Evolutionary conservation across 202 grass and related monocot species (phyloP), one percentile per base, ranked within the genome.

Genomic region (Tripidium arundinaceum): DNA sequence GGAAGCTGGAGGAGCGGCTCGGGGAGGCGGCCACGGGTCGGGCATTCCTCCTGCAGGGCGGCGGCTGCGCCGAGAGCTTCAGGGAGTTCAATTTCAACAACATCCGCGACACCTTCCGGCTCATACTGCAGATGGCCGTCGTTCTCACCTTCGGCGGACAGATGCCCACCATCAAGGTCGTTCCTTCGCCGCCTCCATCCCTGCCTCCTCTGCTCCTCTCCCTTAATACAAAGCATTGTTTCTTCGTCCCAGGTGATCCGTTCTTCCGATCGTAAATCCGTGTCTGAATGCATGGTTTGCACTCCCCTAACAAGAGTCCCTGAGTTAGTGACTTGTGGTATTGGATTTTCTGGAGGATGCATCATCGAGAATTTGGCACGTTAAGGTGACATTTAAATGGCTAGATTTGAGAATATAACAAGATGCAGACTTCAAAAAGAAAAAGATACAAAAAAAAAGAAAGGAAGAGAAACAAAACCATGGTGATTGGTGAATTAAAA

Each of bases 121-220:
- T 97, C 38, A 75, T 97, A 19, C 86, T 97, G 62, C 93, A 97
- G 67, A 97, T 97, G 93, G 75, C 87, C 16, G 93, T 87, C 19
- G 93, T 97, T 26, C 93, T 97, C 70, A 97, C 93, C 90, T 97
- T 97, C 65, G 90, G 93, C 11, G 93, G 90, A 7, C 93, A 96
- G 76, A 69, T 96, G 67, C 93, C 93, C 33, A n/a, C 92, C 24
- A 41, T 96, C 75, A 96, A 96, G 89, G 93, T 95, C 25, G 42
- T 24, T 16, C 4, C n/a, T 15, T 16, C 24, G 8, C 25, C 29
- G 29, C 27, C 13, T 15, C 11, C 1, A 60, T 24, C 13, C 9
- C 49, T 65, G 55, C 2, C 13, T 61, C 16, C 6, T 61, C 41
- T 26, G 24, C 22, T 65, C 59, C 41, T 19, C 8, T 66, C 22